These are phyloP conservation scores for Cichorium intybus DNA, from an alignment of 140 eudicot species.

Conservation along the genomic window DNA sequence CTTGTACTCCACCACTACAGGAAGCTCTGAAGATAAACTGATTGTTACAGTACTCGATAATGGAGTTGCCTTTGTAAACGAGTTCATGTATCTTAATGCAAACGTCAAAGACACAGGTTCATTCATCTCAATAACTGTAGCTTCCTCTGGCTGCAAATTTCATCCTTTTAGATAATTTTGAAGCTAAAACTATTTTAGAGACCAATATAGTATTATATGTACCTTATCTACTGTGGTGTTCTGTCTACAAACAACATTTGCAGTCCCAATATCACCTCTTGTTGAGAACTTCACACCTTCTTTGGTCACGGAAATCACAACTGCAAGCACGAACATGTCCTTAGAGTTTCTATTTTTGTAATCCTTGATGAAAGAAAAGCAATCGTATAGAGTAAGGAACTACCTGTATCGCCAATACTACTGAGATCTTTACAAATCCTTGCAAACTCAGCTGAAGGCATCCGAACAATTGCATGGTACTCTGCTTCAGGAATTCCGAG, in stretches of 20 bases:
- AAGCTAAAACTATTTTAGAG: not conserved
- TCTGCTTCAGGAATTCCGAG: constrained; percentile 60
- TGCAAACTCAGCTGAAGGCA: constrained; percentile 59
- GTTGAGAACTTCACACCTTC: not conserved
- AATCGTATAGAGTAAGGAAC: not conserved
- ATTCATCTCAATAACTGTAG: constrained; percentile 24
- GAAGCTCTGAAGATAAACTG: constrained; percentile 32
- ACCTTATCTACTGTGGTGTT: constrained; percentile 20
- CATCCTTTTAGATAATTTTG: not conserved
- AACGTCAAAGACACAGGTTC: constrained; percentile 28
- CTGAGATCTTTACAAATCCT: constrained; percentile 65
- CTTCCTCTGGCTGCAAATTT: constrained; percentile 18
- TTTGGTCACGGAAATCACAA: not conserved
- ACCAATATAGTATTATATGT: not conserved
- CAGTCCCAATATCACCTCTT: constrained; percentile 9
- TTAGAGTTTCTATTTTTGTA: not conserved
- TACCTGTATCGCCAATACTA: constrained; percentile 66
- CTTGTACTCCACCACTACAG: constrained; percentile 31
- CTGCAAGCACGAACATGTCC: not conserved
- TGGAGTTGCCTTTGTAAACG: constrained; percentile 24
- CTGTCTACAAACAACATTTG: constrained; percentile 22
- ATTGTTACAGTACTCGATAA: constrained; percentile 24
- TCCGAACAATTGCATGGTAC: constrained; percentile 55
- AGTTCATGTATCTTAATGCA: constrained; percentile 35
- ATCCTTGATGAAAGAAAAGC: not conserved